Conservation (phyloP, 805 yeast genomes). For the Hanseniaspora guilliermondii region DNA sequence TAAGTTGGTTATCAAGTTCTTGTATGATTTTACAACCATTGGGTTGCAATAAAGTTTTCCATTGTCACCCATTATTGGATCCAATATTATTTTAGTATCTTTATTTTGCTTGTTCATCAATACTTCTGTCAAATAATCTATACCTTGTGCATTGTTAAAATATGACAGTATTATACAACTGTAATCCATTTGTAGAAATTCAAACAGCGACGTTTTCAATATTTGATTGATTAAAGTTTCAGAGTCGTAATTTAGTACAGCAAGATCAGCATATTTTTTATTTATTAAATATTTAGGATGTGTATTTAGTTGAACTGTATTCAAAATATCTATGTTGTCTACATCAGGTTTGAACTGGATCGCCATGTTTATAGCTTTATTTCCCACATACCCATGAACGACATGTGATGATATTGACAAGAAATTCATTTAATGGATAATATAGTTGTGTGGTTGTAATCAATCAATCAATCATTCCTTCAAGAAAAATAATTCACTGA, state of each 20-base stretch:
- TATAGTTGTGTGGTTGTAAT: too few relatives aligned
- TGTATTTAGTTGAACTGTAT: constrained; percentile 80
- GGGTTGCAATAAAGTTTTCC: constrained; percentile 66
- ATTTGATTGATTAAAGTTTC: constrained; percentile 38
- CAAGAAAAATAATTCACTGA: too few relatives aligned
- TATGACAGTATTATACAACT: constrained; percentile 71
- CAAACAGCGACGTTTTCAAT: constrained; percentile 40
- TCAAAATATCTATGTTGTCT: constrained; percentile 86
- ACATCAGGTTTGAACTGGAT: constrained; percentile 52
- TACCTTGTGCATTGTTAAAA: constrained; percentile 48
- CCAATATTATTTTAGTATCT: constrained; percentile 50
- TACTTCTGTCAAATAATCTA: constrained; percentile 38
- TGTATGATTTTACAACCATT: constrained; percentile 41
- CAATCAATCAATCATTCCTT: too few relatives aligned
- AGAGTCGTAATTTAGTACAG: constrained; percentile 27
- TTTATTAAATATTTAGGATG: constrained; percentile 63
- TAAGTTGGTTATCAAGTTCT: constrained; percentile 33
- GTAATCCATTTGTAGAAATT: constrained; percentile 38
- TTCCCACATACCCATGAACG: constrained; percentile 91
- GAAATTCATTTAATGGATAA: constrained; percentile 26
- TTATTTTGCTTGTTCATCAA: constrained; percentile 17
- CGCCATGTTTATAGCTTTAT: constrained; percentile 81
- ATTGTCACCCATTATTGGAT: constrained; percentile 88
- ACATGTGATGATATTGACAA: constrained; percentile 72
- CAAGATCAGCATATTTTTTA: neutral